Evolutionary conservation across 2,329 filamentous ascomycete species (phyloP).

Genomic region (Xylaria sp.): DNA sequence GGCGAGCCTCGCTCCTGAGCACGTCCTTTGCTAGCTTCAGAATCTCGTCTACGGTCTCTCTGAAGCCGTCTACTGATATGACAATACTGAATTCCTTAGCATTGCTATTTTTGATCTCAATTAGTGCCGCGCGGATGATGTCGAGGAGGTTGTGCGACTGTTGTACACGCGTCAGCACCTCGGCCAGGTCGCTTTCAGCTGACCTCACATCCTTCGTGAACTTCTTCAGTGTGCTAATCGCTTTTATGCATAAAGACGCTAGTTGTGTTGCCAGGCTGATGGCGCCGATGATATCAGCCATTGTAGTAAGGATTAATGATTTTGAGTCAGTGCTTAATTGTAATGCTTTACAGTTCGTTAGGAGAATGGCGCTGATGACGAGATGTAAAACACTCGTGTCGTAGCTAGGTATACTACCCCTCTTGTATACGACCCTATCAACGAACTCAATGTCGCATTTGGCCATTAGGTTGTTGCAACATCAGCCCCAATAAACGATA

Average conservation of each 20-base stretch:
- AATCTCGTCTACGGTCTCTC: background rate
- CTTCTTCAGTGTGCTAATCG: background rate
- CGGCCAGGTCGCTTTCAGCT: background rate
- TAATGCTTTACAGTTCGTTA: background rate
- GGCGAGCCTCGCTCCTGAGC: background rate
- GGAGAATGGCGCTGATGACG: background rate
- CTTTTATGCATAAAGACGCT: background rate
- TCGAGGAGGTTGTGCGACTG: background rate
- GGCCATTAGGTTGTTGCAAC: no score
- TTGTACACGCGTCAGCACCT: background rate
- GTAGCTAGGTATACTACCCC: background rate
- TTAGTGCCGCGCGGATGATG: background rate
- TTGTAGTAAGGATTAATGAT: background rate
- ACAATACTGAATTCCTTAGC: background rate
- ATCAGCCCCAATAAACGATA: background rate
- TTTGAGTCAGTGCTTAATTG: background rate
- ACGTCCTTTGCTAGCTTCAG: background rate
- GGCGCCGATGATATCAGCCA: background rate
- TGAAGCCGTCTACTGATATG: background rate
- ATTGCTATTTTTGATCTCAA: background rate
- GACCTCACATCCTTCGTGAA: background rate
- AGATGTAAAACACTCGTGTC: background rate
- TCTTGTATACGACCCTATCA: background rate
- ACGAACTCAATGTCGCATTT: no score
- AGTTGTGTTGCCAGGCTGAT: background rate